Evolutionary conservation across 106 monocot genomes (phyloP).

Genomic region (Dendrobium chrysotoxum): DNA sequence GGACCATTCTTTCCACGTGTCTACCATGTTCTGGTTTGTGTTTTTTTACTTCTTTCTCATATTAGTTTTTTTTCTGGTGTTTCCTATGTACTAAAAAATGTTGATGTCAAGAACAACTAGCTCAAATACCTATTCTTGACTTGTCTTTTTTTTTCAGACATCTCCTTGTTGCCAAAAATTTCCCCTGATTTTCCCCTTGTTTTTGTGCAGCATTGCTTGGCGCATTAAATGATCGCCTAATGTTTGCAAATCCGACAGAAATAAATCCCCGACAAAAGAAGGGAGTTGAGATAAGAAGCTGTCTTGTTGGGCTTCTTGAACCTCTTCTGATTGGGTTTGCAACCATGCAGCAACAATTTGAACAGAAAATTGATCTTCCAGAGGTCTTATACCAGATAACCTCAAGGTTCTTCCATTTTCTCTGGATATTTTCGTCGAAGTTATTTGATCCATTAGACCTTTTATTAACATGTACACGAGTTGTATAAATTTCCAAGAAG

Average conservation of each 20-base stretch:
- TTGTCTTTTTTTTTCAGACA: background rate
- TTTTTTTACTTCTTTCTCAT: background rate
- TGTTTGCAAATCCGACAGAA: constrained; percentile 78
- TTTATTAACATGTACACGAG: background rate
- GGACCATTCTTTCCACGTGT: constrained; percentile 75
- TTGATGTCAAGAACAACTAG: background rate
- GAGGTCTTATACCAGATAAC: constrained; percentile 98
- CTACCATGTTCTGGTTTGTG: constrained; percentile 71
- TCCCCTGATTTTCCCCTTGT: background rate
- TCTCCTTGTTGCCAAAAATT: background rate
- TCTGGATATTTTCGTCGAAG: background rate
- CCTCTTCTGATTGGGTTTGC: constrained; percentile 97
- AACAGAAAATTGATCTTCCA: constrained; percentile 92
- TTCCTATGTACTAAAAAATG: background rate
- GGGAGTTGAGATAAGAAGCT: constrained; percentile 85
- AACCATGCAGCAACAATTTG: constrained; percentile 96
- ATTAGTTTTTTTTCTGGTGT: background rate
- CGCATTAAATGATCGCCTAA: constrained; percentile 85
- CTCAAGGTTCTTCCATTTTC: constrained; percentile 56
- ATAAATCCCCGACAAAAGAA: constrained; percentile 96
- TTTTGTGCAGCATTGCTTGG: constrained; percentile 68
- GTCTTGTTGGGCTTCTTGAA: constrained; percentile 93
- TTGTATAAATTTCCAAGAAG: background rate
- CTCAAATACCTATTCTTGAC: background rate
- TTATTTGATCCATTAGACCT: background rate